Conservation (phyloP, 176 grass and related monocot species). For the Melocanna baccifera region DNA sequence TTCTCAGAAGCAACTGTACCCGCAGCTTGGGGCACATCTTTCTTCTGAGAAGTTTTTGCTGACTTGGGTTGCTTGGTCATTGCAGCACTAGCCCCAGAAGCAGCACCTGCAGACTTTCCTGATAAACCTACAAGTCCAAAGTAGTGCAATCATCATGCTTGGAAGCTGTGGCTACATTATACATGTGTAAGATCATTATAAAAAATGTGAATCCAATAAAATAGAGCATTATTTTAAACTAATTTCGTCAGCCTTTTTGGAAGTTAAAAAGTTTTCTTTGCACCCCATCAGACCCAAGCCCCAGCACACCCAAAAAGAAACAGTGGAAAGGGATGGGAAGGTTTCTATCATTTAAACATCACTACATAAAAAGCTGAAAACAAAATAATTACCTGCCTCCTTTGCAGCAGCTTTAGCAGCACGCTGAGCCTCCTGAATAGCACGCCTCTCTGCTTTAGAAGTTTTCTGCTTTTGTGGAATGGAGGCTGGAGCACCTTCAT, state of each 20-base stretch:
- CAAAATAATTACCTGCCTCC: conserved; percentile 45
- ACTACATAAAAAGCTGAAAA: conserved; percentile 3
- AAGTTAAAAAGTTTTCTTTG: not conserved
- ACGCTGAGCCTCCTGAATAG: conserved; percentile 56
- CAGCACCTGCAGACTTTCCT: not conserved
- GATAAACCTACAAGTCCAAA: conserved; percentile 13
- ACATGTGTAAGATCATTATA: not conserved
- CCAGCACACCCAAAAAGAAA: not conserved
- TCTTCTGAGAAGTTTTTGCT: conserved; percentile 47
- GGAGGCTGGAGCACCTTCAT: conserved; percentile 16
- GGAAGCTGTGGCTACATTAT: not conserved
- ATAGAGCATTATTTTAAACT: not conserved
- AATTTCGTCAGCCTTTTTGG: not conserved
- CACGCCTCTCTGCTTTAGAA: conserved; percentile 55
- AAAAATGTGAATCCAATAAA: not conserved
- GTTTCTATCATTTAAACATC: not conserved
- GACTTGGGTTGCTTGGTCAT: conserved; percentile 48
- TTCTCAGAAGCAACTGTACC: conserved; percentile 46
- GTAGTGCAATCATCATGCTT: not conserved
- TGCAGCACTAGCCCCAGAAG: conserved; percentile 25
- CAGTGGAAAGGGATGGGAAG: not conserved
- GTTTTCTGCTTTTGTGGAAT: conserved; percentile 65
- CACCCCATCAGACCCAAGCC: not conserved
- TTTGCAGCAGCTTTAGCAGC: conserved; percentile 57
- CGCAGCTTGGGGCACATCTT: conserved; percentile 41